Evolutionary conservation across 148 eudicot species (phyloP), one percentile per base, ranked within the genome.

Genomic region (Camellia lanceoleosa): DNA sequence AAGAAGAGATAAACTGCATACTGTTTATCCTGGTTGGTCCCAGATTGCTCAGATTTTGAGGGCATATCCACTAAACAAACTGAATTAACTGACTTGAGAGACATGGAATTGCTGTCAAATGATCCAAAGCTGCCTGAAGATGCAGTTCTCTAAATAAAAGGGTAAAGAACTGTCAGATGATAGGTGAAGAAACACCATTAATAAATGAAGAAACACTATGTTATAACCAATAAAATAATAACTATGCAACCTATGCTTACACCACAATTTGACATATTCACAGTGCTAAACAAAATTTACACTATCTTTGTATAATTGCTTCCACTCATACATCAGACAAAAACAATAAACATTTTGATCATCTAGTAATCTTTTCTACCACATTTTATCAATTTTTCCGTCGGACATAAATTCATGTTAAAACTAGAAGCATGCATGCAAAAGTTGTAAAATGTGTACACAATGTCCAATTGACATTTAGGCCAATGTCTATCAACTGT

Each of bases 121-220:
- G 91, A 90, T 80, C 91, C 98, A 79, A 87, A 80, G 79, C 87
- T 90, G 77, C 90, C 90, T 20, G 87, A 78, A 54, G 92, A 88
- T 20, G 83, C 82, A 82, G 89, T 87, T 84, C 98, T 89, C 98
- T 94, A 91, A 58, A 84, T 63, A 64, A 75, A 80, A 68, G 51
- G 75, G 30, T 51, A 63, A 41, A 41, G 56, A 19, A 51, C 23
- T 59, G 60, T 75, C 74, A 75, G 75, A 59, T 54, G 15, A 80
- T 12, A 79, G 59, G 41, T 38, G 42, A 68, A 49, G 7, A 47
- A 47, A 47, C 51, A 47, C 51, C 30, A 47, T 47, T 7, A 47
- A 47, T 7, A 47, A 47, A 47, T 20, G 18, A 75, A 67, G 49
- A 75, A 80, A 58, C 8, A 75, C 58, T 54, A 9, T 23, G 42